Percentiles rank a stretch among this genome's conserved stretches.
Evolutionary conservation across 108 stramenopile species (phyloP).

Genomic region (Cyclotella choctawhatcheeana): DNA sequence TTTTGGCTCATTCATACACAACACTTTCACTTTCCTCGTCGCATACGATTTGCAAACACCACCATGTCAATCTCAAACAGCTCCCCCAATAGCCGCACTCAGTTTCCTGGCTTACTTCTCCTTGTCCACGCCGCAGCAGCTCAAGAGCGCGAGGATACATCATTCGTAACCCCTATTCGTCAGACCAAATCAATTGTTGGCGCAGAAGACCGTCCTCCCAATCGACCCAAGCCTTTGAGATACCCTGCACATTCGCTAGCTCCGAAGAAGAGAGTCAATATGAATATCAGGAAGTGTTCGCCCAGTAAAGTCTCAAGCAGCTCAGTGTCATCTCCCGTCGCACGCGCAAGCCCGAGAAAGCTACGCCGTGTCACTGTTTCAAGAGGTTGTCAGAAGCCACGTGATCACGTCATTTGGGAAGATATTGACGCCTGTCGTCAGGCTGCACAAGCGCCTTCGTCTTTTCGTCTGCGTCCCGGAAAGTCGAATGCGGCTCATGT

Average conservation of each 20-base stretch:
- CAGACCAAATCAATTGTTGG: neutral
- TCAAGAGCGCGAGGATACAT: neutral
- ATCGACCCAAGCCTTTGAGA: neutral
- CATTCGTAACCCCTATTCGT: conserved; percentile 2
- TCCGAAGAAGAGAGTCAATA: conserved; percentile 1
- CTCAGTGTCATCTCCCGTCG: neutral
- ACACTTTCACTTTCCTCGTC: neutral
- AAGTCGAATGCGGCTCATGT: neutral
- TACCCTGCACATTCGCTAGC: neutral
- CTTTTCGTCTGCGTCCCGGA: conserved; percentile 3
- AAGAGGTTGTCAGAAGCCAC: neutral
- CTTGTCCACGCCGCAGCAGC: conserved; percentile 7
- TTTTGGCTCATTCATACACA: neutral
- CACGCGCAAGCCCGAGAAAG: neutral
- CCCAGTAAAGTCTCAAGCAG: neutral
- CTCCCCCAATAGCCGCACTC: neutral
- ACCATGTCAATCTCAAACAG: neutral
- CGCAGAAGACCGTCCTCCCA: neutral
- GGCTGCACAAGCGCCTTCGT: neutral
- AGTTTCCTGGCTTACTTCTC: conserved; percentile 1
- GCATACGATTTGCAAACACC: conserved; percentile 1
- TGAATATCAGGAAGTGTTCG: too few species aligned
- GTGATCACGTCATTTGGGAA: conserved; percentile 12
- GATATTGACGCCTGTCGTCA: neutral
- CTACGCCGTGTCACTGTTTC: neutral